Evolutionary conservation across 805 yeast genomes (phyloP), one percentile per base, ranked within the genome.

Genomic region (Candida argentea): DNA sequence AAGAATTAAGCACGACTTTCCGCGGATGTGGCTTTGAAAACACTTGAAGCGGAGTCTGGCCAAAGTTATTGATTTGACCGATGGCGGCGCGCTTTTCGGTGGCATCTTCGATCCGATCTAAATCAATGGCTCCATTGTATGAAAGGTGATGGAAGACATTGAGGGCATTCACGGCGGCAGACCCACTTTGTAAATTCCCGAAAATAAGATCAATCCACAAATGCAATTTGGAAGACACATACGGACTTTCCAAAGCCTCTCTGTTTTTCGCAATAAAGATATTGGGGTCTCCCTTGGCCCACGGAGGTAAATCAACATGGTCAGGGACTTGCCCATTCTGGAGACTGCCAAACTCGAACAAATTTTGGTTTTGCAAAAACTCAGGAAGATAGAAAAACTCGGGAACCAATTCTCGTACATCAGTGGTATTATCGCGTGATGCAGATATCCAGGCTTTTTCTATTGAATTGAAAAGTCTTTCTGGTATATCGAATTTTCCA

Each of bases 401-500:
- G 0, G 95, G 95, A 5, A 75, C 81, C 26, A 85, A 57, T 43
- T 85, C 95, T 33, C 95, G 57, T 1, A 85, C 94, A 57, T 85
- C 95, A 0, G 94, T 80, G 1, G 89, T 78, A 43, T 77, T 78
- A 24, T 84, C 94, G 27, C 54, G 52, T 0, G 94, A 72, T 0
- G 94, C 82, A 5, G 94, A 81, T 7, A 51, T 47, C 95, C 95
- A 85, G 0, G 93, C 76, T 35, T 78, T 72, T n/a, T 65, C 70
- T 16, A 85, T 59, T 0, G 91, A 80, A 39, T 72, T 67, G 45
- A 85, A 85, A 6, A 84, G 50, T 30, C 95, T 53, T 44, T 85
- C 95, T 1, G 94, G 89, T 42, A 79, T 94, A 37, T 85, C 95
- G 57, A 85, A 83, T 31, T 71, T 76, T 0, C 94, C 94, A 8